Percentiles rank a stretch among this genome's conserved stretches.
These are phyloP conservation scores for Leptographium galeiforme DNA, from an alignment of 2,329 filamentous ascomycete species.

Conservation along the genomic window DNA sequence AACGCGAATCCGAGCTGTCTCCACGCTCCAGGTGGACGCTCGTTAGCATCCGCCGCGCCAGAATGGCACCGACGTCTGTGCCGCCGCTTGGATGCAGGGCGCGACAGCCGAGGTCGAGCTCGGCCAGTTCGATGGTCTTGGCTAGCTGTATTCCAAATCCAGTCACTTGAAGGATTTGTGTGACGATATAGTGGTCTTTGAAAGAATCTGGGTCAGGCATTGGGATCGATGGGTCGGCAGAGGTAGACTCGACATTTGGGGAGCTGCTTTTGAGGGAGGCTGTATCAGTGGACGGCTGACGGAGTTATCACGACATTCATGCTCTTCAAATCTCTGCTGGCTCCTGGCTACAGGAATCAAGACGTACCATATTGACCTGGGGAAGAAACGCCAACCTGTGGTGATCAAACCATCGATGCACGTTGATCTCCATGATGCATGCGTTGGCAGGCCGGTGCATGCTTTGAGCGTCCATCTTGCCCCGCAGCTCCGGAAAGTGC, in stretches of 20 bases:
- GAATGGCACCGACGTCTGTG: background rate
- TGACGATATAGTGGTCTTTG: background rate
- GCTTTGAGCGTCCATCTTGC: conserved; percentile 1
- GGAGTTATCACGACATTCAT: too few species aligned
- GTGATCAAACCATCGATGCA: background rate
- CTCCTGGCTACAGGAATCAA: background rate
- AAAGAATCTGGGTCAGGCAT: background rate
- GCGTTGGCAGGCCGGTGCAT: conserved; percentile 1
- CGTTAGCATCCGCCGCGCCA: background rate
- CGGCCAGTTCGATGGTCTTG: background rate
- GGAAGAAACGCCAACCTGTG: background rate
- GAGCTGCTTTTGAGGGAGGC: background rate
- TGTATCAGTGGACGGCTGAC: background rate
- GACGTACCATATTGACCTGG: background rate
- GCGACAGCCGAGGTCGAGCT: background rate
- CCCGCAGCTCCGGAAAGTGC: conserved; percentile 3
- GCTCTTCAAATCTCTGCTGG: too few species aligned
- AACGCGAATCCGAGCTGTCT: background rate
- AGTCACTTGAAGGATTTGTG: conserved; percentile 3
- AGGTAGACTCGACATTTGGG: background rate
- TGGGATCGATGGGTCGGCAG: background rate
- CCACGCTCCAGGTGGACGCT: background rate
- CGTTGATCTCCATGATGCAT: background rate
- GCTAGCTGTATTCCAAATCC: background rate
- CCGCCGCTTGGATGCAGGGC: background rate